Conservation (phyloP, 371 early-diverging fungal species). For the Sporodiniella umbellata region DNA sequence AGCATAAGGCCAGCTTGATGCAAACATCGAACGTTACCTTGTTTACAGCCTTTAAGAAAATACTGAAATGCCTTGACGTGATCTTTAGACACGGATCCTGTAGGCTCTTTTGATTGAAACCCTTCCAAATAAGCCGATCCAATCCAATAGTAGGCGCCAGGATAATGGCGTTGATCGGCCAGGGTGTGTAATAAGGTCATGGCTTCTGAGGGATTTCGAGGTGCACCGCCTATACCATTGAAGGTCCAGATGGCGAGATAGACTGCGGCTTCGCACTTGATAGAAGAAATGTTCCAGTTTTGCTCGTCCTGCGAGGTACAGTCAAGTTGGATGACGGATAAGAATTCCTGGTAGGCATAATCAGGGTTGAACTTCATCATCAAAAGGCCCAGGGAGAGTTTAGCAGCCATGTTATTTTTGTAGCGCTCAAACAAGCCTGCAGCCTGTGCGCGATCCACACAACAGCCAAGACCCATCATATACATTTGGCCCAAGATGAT, state of each 20-base stretch:
- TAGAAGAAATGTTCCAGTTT: constrained; percentile 9
- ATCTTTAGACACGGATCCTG: not conserved
- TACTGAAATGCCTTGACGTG: constrained; percentile 3
- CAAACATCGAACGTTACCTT: not conserved
- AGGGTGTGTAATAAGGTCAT: constrained; percentile 8
- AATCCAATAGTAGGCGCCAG: constrained; percentile 14
- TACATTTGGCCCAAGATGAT: constrained; percentile 23
- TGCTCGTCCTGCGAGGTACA: constrained; percentile 6
- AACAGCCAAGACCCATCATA: constrained; percentile 6
- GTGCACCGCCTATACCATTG: constrained; percentile 12
- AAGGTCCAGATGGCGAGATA: constrained; percentile 18
- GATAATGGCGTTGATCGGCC: constrained; percentile 13
- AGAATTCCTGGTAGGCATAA: constrained; percentile 9
- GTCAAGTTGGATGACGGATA: not conserved
- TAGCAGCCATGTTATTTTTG: constrained; percentile 14
- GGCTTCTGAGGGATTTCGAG: constrained; percentile 7
- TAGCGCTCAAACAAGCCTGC: constrained; percentile 5
- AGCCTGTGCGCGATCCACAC: constrained; percentile 2
- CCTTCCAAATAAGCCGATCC: constrained; percentile 13
- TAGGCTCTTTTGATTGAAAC: constrained; percentile 3
- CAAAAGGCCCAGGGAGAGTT: constrained; percentile 9
- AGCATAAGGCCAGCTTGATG: constrained; percentile 16
- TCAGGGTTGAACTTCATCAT: constrained; percentile 11
- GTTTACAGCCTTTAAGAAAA: constrained; percentile 8
- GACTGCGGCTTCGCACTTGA: constrained; percentile 13